Percentiles rank a stretch among this genome's conserved stretches.
phyloP scores from a whole-genome alignment of 768 basidiomycete species.

The Strobilomyces confusus region DNA sequence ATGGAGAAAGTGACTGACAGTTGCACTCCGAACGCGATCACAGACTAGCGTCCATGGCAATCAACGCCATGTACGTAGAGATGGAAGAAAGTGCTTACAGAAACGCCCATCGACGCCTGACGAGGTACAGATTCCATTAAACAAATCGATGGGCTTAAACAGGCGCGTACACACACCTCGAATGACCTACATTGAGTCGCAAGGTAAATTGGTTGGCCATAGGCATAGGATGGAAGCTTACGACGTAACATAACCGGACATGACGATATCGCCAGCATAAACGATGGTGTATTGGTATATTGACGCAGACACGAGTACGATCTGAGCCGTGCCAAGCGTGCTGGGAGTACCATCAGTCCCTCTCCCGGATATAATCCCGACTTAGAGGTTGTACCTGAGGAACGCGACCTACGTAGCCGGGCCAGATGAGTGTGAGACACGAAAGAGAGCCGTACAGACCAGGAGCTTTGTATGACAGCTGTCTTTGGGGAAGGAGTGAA shows the following conservation, averaged over 20 bases:
- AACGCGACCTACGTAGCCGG: constrained; percentile 26
- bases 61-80: not conserved
- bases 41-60: constrained; percentile 17
- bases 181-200: constrained; percentile 15
- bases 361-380: not conserved
- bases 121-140: not conserved
- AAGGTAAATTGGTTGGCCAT: not conserved
- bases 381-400: constrained; percentile 17
- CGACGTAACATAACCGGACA: constrained; percentile 27
- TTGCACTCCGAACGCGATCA: constrained; percentile 35
- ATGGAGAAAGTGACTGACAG: constrained; percentile 18
- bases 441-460: constrained; percentile 15
- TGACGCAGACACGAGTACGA: constrained; percentile 28
- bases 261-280: constrained; percentile 24
- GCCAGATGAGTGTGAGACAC: not conserved
- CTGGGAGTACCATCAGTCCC: constrained; percentile 12
- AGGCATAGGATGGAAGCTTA: constrained; percentile 6
- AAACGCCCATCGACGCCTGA: constrained; percentile 26
- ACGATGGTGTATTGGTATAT: constrained; percentile 32
- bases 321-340: constrained; percentile 26
- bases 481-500: constrained; percentile 29
- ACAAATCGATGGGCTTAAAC: not conserved
- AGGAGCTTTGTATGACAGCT: constrained; percentile 29
- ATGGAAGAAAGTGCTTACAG: constrained; percentile 15
- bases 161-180: constrained; percentile 19